These are phyloP conservation scores for Laburnicola sp. DNA, from an alignment of 2,329 filamentous ascomycete species.

Conservation along the genomic window DNA sequence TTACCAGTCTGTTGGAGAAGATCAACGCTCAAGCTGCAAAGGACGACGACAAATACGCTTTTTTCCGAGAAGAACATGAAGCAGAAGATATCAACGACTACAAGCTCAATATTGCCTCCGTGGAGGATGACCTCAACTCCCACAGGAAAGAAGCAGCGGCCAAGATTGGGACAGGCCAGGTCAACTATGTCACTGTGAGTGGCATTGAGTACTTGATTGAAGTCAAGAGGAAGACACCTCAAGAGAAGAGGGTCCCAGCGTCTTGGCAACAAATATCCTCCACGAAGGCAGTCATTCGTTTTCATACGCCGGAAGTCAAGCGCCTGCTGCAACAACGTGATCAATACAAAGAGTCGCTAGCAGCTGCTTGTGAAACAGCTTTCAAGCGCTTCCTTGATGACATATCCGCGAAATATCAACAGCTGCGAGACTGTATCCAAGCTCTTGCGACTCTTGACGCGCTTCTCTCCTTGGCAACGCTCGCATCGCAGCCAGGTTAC, in stretches of 20 bases:
- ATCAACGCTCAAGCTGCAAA: conserved; percentile 85
- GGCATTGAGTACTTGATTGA: conserved; percentile 96
- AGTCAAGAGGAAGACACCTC: conserved; percentile 69
- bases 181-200: conserved; percentile 79
- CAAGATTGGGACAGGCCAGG: conserved; percentile 70
- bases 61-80: conserved; percentile 86
- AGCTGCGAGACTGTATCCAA: conserved; percentile 84
- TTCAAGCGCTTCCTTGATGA: conserved; percentile 72
- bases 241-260: conserved; percentile 84
- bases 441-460: conserved; percentile 87
- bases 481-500: conserved; percentile 87
- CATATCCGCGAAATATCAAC: conserved; percentile 83
- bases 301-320: conserved; percentile 90
- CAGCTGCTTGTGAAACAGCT: conserved; percentile 85
- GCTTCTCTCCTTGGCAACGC: conserved; percentile 79
- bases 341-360: conserved; percentile 90
- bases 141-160: conserved; percentile 73
- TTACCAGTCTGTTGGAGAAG: conserved; percentile 75
- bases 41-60: conserved; percentile 87
- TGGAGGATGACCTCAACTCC: conserved; percentile 83
- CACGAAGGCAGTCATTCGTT: conserved; percentile 88
- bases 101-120: conserved; percentile 88
- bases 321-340: conserved; percentile 83
- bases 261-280: conserved; percentile 95
- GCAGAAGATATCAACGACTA: conserved; percentile 87